Evolutionary conservation across 1,284 basidiomycete genomes (phyloP).

Genomic region (Malassezia cuniculi): DNA sequence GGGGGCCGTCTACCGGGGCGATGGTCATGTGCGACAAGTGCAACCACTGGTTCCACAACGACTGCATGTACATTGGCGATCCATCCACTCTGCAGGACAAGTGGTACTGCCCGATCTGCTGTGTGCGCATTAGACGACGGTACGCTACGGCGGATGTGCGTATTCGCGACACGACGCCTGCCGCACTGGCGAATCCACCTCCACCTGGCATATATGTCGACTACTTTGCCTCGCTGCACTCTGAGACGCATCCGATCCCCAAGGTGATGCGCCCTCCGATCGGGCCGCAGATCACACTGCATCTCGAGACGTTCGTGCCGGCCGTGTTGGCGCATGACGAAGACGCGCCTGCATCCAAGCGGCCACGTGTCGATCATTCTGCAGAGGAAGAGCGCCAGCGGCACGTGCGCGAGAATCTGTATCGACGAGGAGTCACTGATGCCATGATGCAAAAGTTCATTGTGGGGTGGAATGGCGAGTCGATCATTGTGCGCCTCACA

Average conservation of each 20-base stretch:
- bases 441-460: constrained; percentile 37
- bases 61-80: constrained; percentile 35
- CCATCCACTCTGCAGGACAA: constrained; percentile 23
- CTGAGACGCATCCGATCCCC: constrained; percentile 31
- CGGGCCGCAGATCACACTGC: constrained; percentile 31
- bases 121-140: constrained; percentile 37
- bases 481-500: constrained; percentile 31
- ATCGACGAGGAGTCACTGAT: constrained; percentile 37
- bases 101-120: constrained; percentile 44
- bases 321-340: constrained; percentile 26
- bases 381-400: constrained; percentile 24
- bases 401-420: constrained; percentile 35
- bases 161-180: constrained; percentile 26
- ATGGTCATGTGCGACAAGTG: constrained; percentile 45
- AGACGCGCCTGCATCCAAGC: constrained; percentile 8
- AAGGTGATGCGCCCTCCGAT: constrained; percentile 31
- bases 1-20: constrained; percentile 27
- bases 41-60: constrained; percentile 41
- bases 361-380: constrained; percentile 8
- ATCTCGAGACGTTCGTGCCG: constrained; percentile 37
- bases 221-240: constrained; percentile 34
- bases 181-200: constrained; percentile 6
- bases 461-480: constrained; percentile 39
- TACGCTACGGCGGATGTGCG: constrained; percentile 40
- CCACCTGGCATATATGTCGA: constrained; percentile 36